These are phyloP conservation scores for Pyricularia sp. DNA, from an alignment of 2,329 filamentous ascomycete genomes.

Conservation along the genomic window DNA sequence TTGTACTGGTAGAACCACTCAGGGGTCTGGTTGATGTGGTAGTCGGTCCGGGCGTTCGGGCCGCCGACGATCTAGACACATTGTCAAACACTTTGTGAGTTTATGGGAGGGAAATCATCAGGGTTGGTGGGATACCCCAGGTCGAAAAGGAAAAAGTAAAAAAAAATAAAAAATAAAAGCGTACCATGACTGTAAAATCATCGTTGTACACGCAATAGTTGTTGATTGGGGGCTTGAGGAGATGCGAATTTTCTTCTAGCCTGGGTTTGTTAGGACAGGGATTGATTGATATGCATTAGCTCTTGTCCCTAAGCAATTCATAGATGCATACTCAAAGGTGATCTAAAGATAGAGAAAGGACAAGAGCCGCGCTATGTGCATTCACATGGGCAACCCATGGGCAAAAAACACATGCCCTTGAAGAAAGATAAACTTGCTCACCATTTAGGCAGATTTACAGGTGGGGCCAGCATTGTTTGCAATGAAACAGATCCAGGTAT, in stretches of 20 bases:
- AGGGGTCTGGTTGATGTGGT: slow-evolving; percentile 92
- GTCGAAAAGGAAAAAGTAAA: too few relatives aligned
- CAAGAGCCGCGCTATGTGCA: background rate
- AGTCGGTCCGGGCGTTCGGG: slow-evolving; percentile 91
- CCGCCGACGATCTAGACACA: slow-evolving; percentile 54
- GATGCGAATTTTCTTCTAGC: slow-evolving; percentile 83
- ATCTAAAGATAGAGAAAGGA: background rate
- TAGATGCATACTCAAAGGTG: background rate
- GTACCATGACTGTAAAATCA: slow-evolving; percentile 67
- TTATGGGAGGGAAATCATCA: background rate
- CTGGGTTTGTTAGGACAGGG: slow-evolving; percentile 28
- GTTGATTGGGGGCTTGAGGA: slow-evolving; percentile 87
- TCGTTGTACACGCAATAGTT: slow-evolving; percentile 95
- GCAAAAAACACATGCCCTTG: background rate
- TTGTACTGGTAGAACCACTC: slow-evolving; percentile 98
- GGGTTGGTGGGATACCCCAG: too few relatives aligned
- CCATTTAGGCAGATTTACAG: slow-evolving; percentile 47
- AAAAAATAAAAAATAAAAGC: slow-evolving; percentile 6
- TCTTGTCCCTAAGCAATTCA: background rate
- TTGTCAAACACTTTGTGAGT: background rate
- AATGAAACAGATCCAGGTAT: background rate
- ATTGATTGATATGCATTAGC: background rate
- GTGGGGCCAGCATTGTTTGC: slow-evolving; percentile 30
- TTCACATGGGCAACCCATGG: background rate
- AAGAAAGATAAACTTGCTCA: slow-evolving; percentile 19